A percentile compares a stretch with the other conserved stretches of the same genome.
Conservation (phyloP, 2,329 filamentous ascomycete species). For the Pseudogymnoascus sp. region DNA sequence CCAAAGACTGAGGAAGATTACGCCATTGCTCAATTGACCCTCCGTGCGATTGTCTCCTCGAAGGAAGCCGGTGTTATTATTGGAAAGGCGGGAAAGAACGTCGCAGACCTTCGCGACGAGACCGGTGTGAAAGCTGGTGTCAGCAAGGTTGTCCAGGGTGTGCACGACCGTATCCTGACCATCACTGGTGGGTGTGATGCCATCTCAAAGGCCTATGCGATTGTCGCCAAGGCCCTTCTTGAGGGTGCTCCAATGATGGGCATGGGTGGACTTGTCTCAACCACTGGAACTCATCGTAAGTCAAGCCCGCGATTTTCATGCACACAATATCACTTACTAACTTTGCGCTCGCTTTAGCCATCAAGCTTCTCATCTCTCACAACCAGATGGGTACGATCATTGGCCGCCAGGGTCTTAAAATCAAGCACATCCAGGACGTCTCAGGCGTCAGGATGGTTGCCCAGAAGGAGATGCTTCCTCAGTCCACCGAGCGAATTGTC, state of each 20-base stretch:
- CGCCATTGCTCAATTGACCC: constrained; percentile 80
- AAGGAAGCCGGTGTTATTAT: constrained; percentile 99
- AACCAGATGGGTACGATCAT: constrained; percentile 99
- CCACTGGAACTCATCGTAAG: constrained; percentile 91
- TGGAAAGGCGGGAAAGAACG: constrained; percentile 96
- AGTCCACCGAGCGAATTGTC: constrained; percentile 96
- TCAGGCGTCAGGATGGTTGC: constrained; percentile 98
- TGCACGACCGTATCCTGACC: constrained; percentile 93
- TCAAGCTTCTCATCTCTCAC: constrained; percentile 97
- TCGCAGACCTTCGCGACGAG: constrained; percentile 92
- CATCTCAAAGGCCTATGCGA: constrained; percentile 84
- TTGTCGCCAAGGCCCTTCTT: constrained; percentile 82
- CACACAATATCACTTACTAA: background rate
- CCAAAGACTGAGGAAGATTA: constrained; percentile 98
- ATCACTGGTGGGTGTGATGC: constrained; percentile 85
- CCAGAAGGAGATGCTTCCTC: constrained; percentile 98
- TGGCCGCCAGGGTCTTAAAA: constrained; percentile 90
- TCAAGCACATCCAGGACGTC: constrained; percentile 97
- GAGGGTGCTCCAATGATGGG: constrained; percentile 92
- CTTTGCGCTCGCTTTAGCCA: constrained; percentile 47
- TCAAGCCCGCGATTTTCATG: constrained; percentile 23
- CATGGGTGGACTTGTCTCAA: constrained; percentile 84
- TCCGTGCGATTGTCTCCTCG: constrained; percentile 95
- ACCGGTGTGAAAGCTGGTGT: constrained; percentile 97
- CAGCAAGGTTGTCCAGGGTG: constrained; percentile 95